Percentiles rank a stretch among this genome's conserved stretches.
These are phyloP conservation scores for Sphagnum contortum DNA, from an alignment of 225 moss, liverwort and hornwort species.

Conservation along the genomic window DNA sequence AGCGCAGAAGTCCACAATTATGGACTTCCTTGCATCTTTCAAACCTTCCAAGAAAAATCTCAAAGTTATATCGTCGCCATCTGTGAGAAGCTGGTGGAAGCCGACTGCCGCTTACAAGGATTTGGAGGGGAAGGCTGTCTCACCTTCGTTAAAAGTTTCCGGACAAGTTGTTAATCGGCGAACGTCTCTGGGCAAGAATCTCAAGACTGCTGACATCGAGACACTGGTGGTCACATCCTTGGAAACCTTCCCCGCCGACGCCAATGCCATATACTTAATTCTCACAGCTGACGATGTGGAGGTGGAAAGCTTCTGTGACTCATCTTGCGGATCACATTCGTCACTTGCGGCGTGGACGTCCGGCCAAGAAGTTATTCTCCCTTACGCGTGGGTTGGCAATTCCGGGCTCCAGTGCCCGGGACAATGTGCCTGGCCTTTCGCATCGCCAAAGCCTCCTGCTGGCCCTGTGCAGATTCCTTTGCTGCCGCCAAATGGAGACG, in stretches of 20 bases:
- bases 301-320: constrained; percentile 65
- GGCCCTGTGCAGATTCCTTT: constrained; percentile 29
- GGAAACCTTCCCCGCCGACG: constrained; percentile 24
- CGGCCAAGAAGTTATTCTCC: constrained; percentile 33
- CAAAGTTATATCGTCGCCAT: constrained; percentile 4
- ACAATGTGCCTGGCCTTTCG: constrained; percentile 73
- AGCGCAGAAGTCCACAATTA: constrained; percentile 27
- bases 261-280: constrained; percentile 54
- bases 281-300: constrained; percentile 53
- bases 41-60: constrained; percentile 10
- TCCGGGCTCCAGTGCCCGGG: constrained; percentile 62
- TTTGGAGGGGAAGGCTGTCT: constrained; percentile 25
- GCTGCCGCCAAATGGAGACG: constrained; percentile 56
- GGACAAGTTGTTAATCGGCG: constrained; percentile 25
- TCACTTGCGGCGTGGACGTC: constrained; percentile 15
- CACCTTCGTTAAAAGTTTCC: constrained; percentile 21
- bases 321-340: constrained; percentile 58
- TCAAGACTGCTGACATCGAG: constrained; percentile 46
- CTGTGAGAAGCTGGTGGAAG: constrained; percentile 80
- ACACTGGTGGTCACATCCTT: constrained; percentile 35
- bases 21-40: constrained; percentile 70
- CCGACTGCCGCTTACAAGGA: constrained; percentile 67
- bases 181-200: constrained; percentile 28
- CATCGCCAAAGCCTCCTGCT: constrained; percentile 18
- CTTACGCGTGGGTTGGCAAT: constrained; percentile 76